phyloP scores from a whole-genome alignment of 306 rosid genomes.

The Psophocarpus tetragonolobus region DNA sequence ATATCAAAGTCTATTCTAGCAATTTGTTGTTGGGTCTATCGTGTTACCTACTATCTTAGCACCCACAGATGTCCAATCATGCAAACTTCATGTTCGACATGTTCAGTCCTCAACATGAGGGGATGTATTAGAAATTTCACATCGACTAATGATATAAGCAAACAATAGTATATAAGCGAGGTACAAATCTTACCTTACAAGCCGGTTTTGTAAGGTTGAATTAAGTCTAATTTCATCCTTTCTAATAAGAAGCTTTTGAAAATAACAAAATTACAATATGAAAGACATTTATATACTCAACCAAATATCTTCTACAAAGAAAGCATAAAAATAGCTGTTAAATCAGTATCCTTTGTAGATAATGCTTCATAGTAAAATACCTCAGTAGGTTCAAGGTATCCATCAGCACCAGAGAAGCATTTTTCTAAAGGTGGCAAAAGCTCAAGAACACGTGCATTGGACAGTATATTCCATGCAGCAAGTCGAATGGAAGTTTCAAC shows the following conservation, averaged over 20 bases:
- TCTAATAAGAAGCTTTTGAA: background rate
- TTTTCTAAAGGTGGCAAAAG: slow-evolving; percentile 81
- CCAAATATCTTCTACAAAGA: background rate
- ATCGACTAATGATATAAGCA: too few relatives aligned
- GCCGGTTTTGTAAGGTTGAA: too few relatives aligned
- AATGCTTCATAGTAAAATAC: slow-evolving; percentile 38
- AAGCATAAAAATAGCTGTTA: background rate
- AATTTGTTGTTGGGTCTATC: too few relatives aligned
- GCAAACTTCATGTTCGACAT: too few relatives aligned
- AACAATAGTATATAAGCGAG: too few relatives aligned
- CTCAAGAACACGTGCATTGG: slow-evolving; percentile 80
- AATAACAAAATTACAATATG: slow-evolving; percentile 8
- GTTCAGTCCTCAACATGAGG: too few relatives aligned
- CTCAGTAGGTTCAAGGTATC: slow-evolving; percentile 90
- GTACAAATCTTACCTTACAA: too few relatives aligned
- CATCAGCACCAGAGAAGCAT: slow-evolving; percentile 69
- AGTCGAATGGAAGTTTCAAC: slow-evolving; percentile 80
- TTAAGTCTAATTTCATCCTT: too few relatives aligned
- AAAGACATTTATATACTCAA: background rate
- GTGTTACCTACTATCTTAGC: too few relatives aligned
- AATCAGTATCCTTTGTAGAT: background rate
- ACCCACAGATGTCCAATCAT: too few relatives aligned
- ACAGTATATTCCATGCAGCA: slow-evolving; percentile 78
- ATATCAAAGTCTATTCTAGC: too few relatives aligned
- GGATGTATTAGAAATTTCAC: too few relatives aligned